Base-by-base conservation (phyloP, 495 filamentous ascomycete species). In the Xylaria grammica region DNA sequence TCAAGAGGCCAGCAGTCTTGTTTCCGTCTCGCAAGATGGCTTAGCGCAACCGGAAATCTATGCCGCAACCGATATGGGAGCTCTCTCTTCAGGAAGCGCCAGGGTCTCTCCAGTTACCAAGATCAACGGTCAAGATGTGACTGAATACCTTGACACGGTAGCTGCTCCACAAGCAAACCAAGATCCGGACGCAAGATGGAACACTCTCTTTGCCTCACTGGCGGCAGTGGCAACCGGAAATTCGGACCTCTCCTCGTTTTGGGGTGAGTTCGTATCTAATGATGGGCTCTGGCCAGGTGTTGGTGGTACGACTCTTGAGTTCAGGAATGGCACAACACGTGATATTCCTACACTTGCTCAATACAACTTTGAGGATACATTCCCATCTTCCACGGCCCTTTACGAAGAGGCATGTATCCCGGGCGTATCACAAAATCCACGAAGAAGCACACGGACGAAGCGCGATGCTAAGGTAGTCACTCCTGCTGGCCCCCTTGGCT, bases 111-210 rank as follows among this genome's bases (percentile, higher is more conserved):
- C 54, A 3, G 26, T 58, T 20, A 45, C 3, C 13, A 30, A 36
- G 8, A 76, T 79, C 65, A 77, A 79, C 53, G 72, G 71, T 17
- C 62, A 70, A 34, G 66, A 76, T 54, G 66, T 73, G 13, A 64
- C 74, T 36, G 30, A 65, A 38, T 57, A 70, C 11, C 40, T 70
- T 6, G 69, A 62, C 50, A 36, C 57, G 9, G 49, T 62, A n/a
- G 68, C 71, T 40, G 65, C 71, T 30, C 20, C 30, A 13, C 54
- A 44, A 17, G 40, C 30, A 26, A 62, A 38, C 49, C 77, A 79
- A 32, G 75, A 77, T 50, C 61, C 63, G 8, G 75, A 77, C 53
- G 70, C 77, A 5, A 68, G 71, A 52, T 79, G 72, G 72, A 58
- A 58, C 20, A 13, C 40, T 0, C 54, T 58, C 10, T 58, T 58